A percentile compares a stretch with the other conserved stretches of the same genome.
phyloP scores from a whole-genome alignment of 352 stramenopile genomes.

The Saprolegnia diclina region DNA sequence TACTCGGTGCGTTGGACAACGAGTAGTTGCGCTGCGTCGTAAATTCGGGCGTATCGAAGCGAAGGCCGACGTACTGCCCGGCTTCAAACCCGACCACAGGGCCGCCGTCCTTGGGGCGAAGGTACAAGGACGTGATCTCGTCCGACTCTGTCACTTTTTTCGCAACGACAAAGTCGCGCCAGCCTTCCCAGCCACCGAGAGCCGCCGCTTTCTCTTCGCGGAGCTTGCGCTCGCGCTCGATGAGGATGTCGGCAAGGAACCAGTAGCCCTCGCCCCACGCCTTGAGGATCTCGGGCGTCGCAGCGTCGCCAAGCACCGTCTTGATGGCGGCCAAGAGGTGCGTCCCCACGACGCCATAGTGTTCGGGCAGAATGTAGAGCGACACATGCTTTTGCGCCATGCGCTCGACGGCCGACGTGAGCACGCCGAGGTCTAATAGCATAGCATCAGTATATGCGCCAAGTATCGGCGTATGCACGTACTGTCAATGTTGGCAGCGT shows the following conservation, averaged over 20 bases:
- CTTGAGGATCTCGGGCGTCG: constrained; percentile 51
- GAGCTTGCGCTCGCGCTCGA: constrained; percentile 44
- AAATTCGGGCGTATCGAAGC: constrained; percentile 37
- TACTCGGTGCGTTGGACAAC: constrained; percentile 37
- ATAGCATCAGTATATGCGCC: background rate
- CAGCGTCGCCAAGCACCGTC: constrained; percentile 42
- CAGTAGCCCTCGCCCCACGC: constrained; percentile 55
- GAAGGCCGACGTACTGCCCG: constrained; percentile 55
- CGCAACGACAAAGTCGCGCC: constrained; percentile 48
- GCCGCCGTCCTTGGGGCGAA: constrained; percentile 39
- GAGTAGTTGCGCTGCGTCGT: constrained; percentile 57
- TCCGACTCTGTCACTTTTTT: constrained; percentile 44
- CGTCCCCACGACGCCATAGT: constrained; percentile 59
- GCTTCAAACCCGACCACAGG: constrained; percentile 42
- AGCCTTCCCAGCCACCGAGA: constrained; percentile 49
- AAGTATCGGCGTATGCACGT: background rate
- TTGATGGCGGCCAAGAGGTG: constrained; percentile 56
- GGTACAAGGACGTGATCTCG: constrained; percentile 55
- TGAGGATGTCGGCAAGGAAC: constrained; percentile 55
- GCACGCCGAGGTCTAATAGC: constrained; percentile 33
- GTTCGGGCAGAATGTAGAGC: constrained; percentile 53
- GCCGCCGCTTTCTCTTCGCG: constrained; percentile 34
- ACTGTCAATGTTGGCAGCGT: constrained; percentile 55
- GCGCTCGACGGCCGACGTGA: constrained; percentile 43
- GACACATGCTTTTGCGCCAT: constrained; percentile 63